Conservation (phyloP, 2,329 filamentous ascomycete genomes). For the Cyclaneusma minus region DNA sequence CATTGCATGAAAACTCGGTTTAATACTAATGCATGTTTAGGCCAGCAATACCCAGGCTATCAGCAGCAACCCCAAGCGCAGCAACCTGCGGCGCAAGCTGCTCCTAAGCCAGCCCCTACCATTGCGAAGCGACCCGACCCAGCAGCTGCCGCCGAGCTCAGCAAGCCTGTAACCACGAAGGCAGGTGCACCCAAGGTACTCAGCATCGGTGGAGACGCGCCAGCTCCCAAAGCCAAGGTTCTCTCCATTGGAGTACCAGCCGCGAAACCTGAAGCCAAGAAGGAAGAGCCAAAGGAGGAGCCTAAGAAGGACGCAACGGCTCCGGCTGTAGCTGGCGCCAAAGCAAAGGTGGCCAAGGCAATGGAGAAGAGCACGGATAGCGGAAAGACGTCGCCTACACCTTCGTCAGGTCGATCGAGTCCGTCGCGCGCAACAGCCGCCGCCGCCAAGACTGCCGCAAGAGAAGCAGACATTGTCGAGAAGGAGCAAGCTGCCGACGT, state of each 20-base stretch:
- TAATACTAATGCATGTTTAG: conserved; percentile 13
- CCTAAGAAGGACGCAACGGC: conserved; percentile 28
- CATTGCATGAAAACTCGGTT: too few species aligned
- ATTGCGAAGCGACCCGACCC: conserved; percentile 46
- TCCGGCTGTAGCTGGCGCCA: conserved; percentile 55
- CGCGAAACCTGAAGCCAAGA: conserved; percentile 39
- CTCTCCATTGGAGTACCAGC: conserved; percentile 51
- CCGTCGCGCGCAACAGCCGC: conserved; percentile 45
- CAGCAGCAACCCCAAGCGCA: conserved; percentile 31
- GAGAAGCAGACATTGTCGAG: conserved; percentile 69
- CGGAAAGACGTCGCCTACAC: conserved; percentile 66
- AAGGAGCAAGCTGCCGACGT: conserved; percentile 57
- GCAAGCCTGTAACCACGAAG: conserved; percentile 37
- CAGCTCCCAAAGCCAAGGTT: conserved; percentile 47
- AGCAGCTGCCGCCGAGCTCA: conserved; percentile 25
- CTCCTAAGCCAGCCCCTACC: conserved; percentile 33
- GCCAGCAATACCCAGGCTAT: conserved; percentile 37
- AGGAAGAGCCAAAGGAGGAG: conserved; percentile 28
- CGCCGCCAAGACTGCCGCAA: conserved; percentile 34
- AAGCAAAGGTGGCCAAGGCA: conserved; percentile 75
- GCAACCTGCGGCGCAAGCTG: conserved; percentile 21
- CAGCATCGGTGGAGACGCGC: conserved; percentile 39
- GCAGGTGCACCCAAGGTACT: conserved; percentile 47
- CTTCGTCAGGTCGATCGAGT: conserved; percentile 72
- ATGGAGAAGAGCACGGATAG: conserved; percentile 70